Conservation (phyloP, 306 rosid genomes). For the Rosa rugosa region DNA sequence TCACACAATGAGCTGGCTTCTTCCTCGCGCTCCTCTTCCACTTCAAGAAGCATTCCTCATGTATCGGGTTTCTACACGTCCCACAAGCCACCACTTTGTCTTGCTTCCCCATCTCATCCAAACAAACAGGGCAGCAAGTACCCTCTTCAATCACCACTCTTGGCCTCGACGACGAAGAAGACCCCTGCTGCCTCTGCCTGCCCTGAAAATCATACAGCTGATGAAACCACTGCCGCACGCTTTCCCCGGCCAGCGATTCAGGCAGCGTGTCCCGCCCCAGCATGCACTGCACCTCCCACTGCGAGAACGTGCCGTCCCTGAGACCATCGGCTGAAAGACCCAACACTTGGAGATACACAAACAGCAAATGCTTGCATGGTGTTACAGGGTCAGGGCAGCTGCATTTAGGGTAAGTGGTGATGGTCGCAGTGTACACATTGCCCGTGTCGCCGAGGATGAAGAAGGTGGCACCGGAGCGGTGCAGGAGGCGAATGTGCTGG, state of each 20-base stretch:
- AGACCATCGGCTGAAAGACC: constrained; percentile 62
- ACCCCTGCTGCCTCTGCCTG: constrained; percentile 1
- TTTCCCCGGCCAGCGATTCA: constrained; percentile 51
- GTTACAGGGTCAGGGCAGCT: constrained; percentile 77
- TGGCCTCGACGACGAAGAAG: neutral
- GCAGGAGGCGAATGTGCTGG: constrained; percentile 75
- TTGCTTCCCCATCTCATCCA: constrained; percentile 68
- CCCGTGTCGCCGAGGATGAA: constrained; percentile 80
- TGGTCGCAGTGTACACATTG: constrained; percentile 66
- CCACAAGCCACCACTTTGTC: constrained; percentile 65
- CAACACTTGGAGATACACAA: constrained; percentile 61
- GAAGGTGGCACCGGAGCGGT: constrained; percentile 64
- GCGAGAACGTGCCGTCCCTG: constrained; percentile 52
- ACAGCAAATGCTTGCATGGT: constrained; percentile 88
- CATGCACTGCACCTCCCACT: constrained; percentile 53
- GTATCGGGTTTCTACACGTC: constrained; percentile 71
- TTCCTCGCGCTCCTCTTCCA: constrained; percentile 81
- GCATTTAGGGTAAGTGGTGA: constrained; percentile 60
- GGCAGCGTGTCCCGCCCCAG: constrained; percentile 41
- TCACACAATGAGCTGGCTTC: constrained; percentile 61
- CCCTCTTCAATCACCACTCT: constrained; percentile 54
- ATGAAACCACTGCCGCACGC: constrained; percentile 57
- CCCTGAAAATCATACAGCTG: constrained; percentile 37
- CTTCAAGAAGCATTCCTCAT: constrained; percentile 65
- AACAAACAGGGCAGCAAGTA: constrained; percentile 64